Percentiles rank a stretch among this genome's conserved stretches.
These are phyloP conservation scores for Phyllosticta paracitricarpa DNA, from an alignment of 2,329 filamentous ascomycete species.

Conservation along the genomic window DNA sequence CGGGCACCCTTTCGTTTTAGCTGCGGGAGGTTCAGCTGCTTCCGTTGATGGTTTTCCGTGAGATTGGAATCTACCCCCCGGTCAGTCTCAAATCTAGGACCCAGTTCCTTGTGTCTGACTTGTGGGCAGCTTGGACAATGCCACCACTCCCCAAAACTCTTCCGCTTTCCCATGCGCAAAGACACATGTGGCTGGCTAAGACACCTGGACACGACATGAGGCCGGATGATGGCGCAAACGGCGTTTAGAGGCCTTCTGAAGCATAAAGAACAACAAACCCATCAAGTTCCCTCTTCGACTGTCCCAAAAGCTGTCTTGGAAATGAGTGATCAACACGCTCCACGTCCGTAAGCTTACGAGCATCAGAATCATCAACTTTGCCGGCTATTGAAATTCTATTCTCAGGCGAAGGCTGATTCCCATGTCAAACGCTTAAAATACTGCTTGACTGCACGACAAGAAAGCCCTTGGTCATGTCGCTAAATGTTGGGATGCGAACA, in stretches of 20 bases:
- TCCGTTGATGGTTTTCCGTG: slow-evolving; percentile 30
- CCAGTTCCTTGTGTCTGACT: background rate
- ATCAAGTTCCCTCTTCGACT: background rate
- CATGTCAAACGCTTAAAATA: background rate
- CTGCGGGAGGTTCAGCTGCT: slow-evolving; percentile 43
- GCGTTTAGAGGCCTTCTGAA: background rate
- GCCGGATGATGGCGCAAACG: background rate
- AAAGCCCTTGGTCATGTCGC: background rate
- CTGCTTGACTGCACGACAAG: background rate
- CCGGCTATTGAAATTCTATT: background rate
- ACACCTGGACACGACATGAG: background rate
- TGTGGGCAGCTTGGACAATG: background rate
- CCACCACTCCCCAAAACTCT: background rate
- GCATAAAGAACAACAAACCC: background rate
- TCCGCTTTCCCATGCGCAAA: background rate
- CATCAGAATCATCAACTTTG: background rate
- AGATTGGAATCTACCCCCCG: background rate
- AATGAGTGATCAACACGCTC: background rate
- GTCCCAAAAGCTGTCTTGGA: background rate
- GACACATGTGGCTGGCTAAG: background rate
- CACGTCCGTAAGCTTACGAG: background rate
- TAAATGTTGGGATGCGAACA: background rate
- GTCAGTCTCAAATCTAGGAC: background rate
- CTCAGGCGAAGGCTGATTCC: background rate
- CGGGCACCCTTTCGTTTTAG: slow-evolving; percentile 43